Base-by-base conservation (phyloP, 805 yeast genomes). In the Saccharomycodes ludwigii region DNA sequence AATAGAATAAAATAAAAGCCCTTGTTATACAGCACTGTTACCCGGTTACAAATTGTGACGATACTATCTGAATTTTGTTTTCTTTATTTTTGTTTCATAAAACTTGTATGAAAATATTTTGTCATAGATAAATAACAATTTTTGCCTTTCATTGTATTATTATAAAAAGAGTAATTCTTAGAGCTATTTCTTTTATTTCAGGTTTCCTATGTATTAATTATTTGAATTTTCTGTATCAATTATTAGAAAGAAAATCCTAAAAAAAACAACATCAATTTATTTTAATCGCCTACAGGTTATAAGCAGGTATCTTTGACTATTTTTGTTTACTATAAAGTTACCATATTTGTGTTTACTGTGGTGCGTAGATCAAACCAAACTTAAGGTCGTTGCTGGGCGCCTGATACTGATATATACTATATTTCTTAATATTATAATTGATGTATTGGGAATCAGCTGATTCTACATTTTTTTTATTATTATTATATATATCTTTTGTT, bases 301-400 rank as follows among this genome's bases (percentile, higher is more conserved):
- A 10, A 16, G 19, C 10, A n/a, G n/a, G n/a, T n/a, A n/a, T n/a
- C n/a, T n/a, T n/a, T n/a, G n/a, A n/a, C n/a, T n/a, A n/a, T n/a
- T n/a, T n/a, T n/a, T n/a, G n/a, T n/a, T n/a, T n/a, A n/a, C n/a
- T n/a, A n/a, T n/a, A n/a, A n/a, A n/a, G n/a, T n/a, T n/a, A n/a
- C n/a, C n/a, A n/a, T n/a, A n/a, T n/a, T 36, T 35, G 27, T 33
- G 36, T 34, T 29, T 17, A 31, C 35, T 38, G 36, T 41, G 30
- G 33, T 48, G 56, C 51, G 56, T 49, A 51, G 56, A 52, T 27
- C 20, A 40, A 45, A 35, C 21, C n/a, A n/a, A n/a, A n/a, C n/a
- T 18, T 17, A 32, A 40, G 58, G 48, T 40, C 60, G 59, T 55
- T 56, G 56, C 60, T 56, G 61, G 61, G 61, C 61, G 57, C 61